These are phyloP conservation scores for Stenocarpella maydis DNA, from an alignment of 2,329 filamentous ascomycete species.

Conservation along the genomic window DNA sequence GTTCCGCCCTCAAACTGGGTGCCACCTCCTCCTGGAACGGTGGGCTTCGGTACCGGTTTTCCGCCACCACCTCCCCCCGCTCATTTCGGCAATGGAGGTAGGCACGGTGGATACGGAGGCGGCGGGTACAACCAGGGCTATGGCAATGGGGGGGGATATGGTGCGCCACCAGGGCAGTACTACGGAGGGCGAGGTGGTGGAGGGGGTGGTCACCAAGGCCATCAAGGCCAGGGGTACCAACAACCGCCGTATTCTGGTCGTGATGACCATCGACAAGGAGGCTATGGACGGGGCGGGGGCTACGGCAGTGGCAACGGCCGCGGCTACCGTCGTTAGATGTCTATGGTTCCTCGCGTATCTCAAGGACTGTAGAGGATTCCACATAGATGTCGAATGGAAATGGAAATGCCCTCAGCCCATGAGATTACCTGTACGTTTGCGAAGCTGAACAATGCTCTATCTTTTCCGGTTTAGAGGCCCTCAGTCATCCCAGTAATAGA, in stretches of 20 bases:
- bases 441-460: not conserved
- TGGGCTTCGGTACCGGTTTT: constrained; percentile 52
- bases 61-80: constrained; percentile 56
- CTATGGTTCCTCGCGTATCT: too few relatives aligned
- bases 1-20: constrained; percentile 47
- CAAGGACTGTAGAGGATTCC: not conserved
- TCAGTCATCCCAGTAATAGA: not conserved
- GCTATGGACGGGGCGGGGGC: constrained; percentile 29
- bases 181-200: constrained; percentile 24
- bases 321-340: constrained; percentile 33
- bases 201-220: constrained; percentile 28
- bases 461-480: too few relatives aligned
- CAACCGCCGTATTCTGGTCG: constrained; percentile 27
- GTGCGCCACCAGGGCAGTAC: constrained; percentile 31
- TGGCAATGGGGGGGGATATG: constrained; percentile 30
- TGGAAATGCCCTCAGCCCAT: too few relatives aligned
- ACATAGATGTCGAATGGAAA: not conserved
- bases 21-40: constrained; percentile 55
- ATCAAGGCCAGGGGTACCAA: constrained; percentile 31
- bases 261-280: constrained; percentile 32
- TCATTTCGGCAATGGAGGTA: constrained; percentile 36
- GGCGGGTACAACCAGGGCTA: constrained; percentile 33
- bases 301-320: constrained; percentile 29
- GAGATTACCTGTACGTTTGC: not conserved
- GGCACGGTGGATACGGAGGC: constrained; percentile 31